These are phyloP conservation scores for Candida dajiaensis DNA, from an alignment of 805 yeast species.

Conservation along the genomic window DNA sequence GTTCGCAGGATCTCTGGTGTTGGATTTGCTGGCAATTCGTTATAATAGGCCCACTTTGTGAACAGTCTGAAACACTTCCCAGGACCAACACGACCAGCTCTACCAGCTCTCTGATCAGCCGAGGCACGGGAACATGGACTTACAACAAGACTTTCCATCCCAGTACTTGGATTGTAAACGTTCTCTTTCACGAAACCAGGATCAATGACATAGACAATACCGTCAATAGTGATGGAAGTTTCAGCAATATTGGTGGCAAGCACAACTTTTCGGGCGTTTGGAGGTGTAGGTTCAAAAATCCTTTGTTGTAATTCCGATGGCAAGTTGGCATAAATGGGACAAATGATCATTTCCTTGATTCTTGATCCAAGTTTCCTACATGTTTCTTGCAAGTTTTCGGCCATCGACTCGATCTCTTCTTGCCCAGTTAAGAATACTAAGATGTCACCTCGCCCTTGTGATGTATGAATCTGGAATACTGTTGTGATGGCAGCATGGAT, in stretches of 20 bases:
- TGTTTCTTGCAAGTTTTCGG: conserved; percentile 65
- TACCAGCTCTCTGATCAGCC: conserved; percentile 94
- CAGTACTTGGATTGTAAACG: conserved; percentile 77
- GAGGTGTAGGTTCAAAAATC: conserved; percentile 86
- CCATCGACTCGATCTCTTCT: conserved; percentile 86
- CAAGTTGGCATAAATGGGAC: conserved; percentile 88
- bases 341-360: conserved; percentile 52
- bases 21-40: conserved; percentile 74
- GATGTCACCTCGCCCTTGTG: conserved; percentile 75
- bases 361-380: conserved; percentile 49
- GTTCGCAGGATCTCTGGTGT: conserved; percentile 91
- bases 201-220: conserved; percentile 91
- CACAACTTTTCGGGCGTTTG: conserved; percentile 74
- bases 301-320: conserved; percentile 78
- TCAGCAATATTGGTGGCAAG: conserved; percentile 97
- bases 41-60: conserved; percentile 74
- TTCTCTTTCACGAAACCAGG: conserved; percentile 94
- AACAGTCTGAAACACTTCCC: conserved; percentile 90
- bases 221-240: conserved; percentile 92
- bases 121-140: conserved; percentile 92
- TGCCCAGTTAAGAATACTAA: conserved; percentile 92
- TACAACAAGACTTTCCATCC: conserved; percentile 83
- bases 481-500: conserved; percentile 85
- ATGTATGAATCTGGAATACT: conserved; percentile 76
- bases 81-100: conserved; percentile 97